A percentile compares a stretch with the other conserved stretches of the same genome.
phyloP scores from a whole-genome alignment of 441 rosid species.

The Brassica balearica region DNA sequence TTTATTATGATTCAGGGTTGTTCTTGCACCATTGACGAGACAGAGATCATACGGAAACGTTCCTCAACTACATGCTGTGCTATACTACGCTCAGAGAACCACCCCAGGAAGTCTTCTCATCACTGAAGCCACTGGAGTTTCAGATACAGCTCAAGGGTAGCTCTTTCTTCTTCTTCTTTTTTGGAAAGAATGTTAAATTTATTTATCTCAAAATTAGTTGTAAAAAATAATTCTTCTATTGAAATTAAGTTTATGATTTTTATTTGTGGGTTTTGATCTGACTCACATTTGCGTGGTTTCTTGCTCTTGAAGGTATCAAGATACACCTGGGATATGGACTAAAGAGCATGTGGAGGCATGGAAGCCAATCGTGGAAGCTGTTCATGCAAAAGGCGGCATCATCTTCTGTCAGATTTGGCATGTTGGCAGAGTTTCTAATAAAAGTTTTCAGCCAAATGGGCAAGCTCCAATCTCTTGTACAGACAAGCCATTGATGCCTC shows the following conservation, averaged over 20 bases:
- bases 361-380: constrained; percentile 67
- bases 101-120: constrained; percentile 59
- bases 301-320: constrained; percentile 36
- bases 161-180: background rate
- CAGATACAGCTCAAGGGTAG: constrained; percentile 65
- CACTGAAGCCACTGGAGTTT: constrained; percentile 62
- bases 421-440: constrained; percentile 54
- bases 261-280: constrained; percentile 18
- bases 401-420: constrained; percentile 68
- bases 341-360: constrained; percentile 72
- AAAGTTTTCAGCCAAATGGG: constrained; percentile 55
- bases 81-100: constrained; percentile 66
- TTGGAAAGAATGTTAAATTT: too few species aligned
- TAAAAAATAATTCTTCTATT: too few species aligned
- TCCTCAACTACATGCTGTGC: constrained; percentile 64
- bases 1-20: constrained; percentile 46
- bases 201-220: too few species aligned
- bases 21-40: constrained; percentile 66
- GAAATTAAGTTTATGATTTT: background rate
- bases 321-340: constrained; percentile 64
- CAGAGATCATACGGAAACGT: constrained; percentile 54
- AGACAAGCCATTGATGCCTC: constrained; percentile 53
- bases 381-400: constrained; percentile 58
- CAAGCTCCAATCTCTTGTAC: constrained; percentile 55
- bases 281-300: constrained; percentile 1